Percentiles rank a stretch among this genome's conserved stretches.
Conservation (phyloP, 164 flowering plant genomes). For the Saururus chinensis region DNA sequence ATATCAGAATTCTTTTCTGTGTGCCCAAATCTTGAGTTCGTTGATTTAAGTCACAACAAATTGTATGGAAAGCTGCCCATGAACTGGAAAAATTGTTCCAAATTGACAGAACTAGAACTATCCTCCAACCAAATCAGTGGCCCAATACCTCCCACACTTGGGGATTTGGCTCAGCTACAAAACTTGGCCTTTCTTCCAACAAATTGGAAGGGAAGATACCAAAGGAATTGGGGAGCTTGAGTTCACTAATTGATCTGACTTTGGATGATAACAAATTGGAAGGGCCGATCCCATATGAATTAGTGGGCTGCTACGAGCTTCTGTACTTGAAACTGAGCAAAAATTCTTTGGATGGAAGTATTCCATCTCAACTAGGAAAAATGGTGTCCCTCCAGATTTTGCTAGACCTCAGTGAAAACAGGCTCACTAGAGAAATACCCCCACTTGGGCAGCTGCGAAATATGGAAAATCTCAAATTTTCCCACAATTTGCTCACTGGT, state of each 20-base stretch:
- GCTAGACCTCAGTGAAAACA: conserved; percentile 19
- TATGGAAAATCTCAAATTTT: conserved; percentile 13
- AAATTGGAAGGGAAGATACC: conserved; percentile 16
- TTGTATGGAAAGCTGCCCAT: neutral
- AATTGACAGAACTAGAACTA: conserved; percentile 2
- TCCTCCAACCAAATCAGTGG: conserved; percentile 17
- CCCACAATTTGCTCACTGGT: too few species aligned
- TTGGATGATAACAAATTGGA: conserved; percentile 15
- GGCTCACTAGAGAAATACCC: conserved; percentile 14
- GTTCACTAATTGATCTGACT: conserved; percentile 11
- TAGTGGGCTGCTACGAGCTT: conserved; percentile 11
- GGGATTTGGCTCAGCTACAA: conserved; percentile 7
- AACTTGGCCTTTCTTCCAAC: conserved; percentile 14
- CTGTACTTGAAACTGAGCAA: conserved; percentile 12
- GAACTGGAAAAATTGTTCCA: neutral
- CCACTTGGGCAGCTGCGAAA: conserved; percentile 11
- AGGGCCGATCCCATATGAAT: conserved; percentile 17
- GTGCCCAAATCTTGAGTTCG: conserved; percentile 12
- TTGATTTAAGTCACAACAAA: neutral
- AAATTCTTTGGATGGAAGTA: conserved; percentile 14
- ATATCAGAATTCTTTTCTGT: conserved; percentile 27
- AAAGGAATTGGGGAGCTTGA: conserved; percentile 7
- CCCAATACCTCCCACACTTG: conserved; percentile 10
- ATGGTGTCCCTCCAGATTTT: conserved; percentile 3
- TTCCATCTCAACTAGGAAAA: conserved; percentile 20